A percentile compares a stretch with the other conserved stretches of the same genome.
These are phyloP conservation scores for Saxophila tyrrhenica DNA, from an alignment of 495 filamentous ascomycete species.

Conservation along the genomic window DNA sequence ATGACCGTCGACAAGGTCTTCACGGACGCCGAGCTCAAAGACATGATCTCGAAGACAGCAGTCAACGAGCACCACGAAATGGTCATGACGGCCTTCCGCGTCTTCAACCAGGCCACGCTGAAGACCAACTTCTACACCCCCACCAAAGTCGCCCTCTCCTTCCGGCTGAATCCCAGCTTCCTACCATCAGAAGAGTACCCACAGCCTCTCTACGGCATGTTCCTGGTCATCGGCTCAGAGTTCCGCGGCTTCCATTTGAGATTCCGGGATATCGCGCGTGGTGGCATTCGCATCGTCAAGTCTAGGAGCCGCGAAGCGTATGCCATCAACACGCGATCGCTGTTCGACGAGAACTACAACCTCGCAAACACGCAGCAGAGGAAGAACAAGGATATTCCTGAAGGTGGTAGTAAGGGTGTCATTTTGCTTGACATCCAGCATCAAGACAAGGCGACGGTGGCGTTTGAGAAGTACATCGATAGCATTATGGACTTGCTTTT, in stretches of 20 bases:
- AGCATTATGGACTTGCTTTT: conserved; percentile 91
- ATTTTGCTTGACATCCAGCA: conserved; percentile 87
- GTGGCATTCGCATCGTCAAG: conserved; percentile 97
- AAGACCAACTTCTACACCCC: conserved; percentile 99
- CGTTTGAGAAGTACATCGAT: conserved; percentile 99
- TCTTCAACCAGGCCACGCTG: conserved; percentile 80
- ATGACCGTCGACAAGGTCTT: conserved; percentile 63
- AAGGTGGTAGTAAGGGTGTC: conserved; percentile 96
- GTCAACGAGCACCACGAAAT: conserved; percentile 93
- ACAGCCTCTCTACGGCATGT: conserved; percentile 92
- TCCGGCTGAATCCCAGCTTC: conserved; percentile 83
- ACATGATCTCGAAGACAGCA: conserved; percentile 67
- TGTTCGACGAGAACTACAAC: conserved; percentile 98
- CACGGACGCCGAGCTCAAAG: conserved; percentile 65
- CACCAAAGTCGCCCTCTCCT: conserved; percentile 95
- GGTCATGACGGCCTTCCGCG: conserved; percentile 93
- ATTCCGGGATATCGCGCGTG: conserved; percentile 93
- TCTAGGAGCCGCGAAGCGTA: conserved; percentile 91
- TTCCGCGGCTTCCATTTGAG: conserved; percentile 95
- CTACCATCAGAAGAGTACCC: conserved; percentile 87
- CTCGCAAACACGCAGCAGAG: conserved; percentile 97
- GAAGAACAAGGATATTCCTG: conserved; percentile 99
- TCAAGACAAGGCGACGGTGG: conserved; percentile 80
- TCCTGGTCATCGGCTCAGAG: conserved; percentile 91
- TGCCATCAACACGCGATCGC: conserved; percentile 83